Percentiles rank a stretch among this genome's conserved stretches.
phyloP scores from a whole-genome alignment of 805 yeast species.

The Wickerhamomyces chaumierensis region DNA sequence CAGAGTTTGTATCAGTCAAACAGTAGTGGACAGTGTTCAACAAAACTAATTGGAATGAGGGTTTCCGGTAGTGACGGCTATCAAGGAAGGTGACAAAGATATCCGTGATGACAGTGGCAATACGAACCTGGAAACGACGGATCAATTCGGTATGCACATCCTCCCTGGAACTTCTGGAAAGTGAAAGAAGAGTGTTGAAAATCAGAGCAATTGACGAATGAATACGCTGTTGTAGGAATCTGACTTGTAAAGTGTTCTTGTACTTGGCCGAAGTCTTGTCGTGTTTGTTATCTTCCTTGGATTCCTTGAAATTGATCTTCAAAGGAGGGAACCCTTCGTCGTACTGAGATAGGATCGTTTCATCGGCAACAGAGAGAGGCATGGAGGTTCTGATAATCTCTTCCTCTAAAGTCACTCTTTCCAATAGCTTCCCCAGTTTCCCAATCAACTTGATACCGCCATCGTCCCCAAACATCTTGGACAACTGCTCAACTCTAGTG shows the following conservation, averaged over 20 bases:
- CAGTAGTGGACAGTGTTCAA: conserved; percentile 26
- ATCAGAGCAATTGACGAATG: conserved; percentile 33
- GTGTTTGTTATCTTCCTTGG: conserved; percentile 21
- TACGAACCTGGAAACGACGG: conserved; percentile 30
- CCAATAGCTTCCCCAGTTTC: conserved; percentile 33
- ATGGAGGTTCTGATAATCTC: conserved; percentile 33
- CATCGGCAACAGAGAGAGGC: conserved; percentile 35
- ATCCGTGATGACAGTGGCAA: conserved; percentile 23
- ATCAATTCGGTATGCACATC: conserved; percentile 24
- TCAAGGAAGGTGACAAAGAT: conserved; percentile 15
- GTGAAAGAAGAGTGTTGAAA: conserved; percentile 30
- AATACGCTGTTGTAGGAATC: conserved; percentile 37
- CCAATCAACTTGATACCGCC: conserved; percentile 30
- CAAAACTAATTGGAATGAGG: conserved; percentile 25
- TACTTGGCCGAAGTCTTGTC: conserved; percentile 44
- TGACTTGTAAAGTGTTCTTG: conserved; percentile 49
- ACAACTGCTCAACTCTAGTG: conserved; percentile 21
- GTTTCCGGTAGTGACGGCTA: conserved; percentile 8
- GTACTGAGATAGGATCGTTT: conserved; percentile 25
- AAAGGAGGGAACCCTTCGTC: conserved; percentile 27
- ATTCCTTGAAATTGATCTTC: conserved; percentile 32
- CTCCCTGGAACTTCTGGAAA: conserved; percentile 37
- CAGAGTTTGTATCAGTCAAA: conserved; percentile 22
- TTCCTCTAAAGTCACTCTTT: conserved; percentile 48
- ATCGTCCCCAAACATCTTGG: conserved; percentile 28